phyloP scores from a whole-genome alignment of 2,329 filamentous ascomycete species.

The Aspergillus ustus region DNA sequence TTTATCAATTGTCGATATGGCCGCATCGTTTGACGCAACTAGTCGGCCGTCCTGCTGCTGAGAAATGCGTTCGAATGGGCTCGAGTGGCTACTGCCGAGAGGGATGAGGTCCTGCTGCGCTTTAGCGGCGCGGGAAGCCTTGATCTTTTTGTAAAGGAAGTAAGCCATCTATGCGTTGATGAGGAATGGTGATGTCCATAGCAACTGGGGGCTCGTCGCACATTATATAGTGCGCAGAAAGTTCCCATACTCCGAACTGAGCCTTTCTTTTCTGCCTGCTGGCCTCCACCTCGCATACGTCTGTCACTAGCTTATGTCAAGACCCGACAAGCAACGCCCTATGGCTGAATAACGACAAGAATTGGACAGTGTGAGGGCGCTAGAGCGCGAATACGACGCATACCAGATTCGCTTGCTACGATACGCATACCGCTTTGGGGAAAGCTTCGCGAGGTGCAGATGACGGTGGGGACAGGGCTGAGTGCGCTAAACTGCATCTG shows the following conservation, averaged over 20 bases:
- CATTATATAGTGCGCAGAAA: neutral
- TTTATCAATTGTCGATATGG: neutral
- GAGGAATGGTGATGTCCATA: neutral
- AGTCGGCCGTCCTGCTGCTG: neutral
- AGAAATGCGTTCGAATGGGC: neutral
- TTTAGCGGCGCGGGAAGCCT: neutral
- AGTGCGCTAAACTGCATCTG: neutral
- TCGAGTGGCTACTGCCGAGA: neutral
- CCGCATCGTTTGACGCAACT: neutral
- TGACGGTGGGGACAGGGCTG: neutral
- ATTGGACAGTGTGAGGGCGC: neutral
- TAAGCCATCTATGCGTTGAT: slow-evolving; percentile 3
- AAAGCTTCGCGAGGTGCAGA: neutral
- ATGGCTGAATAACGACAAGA: neutral
- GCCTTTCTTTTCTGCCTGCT: neutral
- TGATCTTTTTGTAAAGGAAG: slow-evolving; percentile 13
- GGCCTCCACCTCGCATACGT: neutral
- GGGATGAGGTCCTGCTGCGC: neutral
- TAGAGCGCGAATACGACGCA: neutral
- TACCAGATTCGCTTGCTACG: neutral
- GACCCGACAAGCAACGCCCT: neutral
- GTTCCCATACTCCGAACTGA: neutral
- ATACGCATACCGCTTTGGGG: neutral
- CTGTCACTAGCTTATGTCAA: neutral
- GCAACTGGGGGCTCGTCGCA: neutral